Base-by-base conservation (phyloP, 257 asterid species). In the Nicotiana undulata region DNA sequence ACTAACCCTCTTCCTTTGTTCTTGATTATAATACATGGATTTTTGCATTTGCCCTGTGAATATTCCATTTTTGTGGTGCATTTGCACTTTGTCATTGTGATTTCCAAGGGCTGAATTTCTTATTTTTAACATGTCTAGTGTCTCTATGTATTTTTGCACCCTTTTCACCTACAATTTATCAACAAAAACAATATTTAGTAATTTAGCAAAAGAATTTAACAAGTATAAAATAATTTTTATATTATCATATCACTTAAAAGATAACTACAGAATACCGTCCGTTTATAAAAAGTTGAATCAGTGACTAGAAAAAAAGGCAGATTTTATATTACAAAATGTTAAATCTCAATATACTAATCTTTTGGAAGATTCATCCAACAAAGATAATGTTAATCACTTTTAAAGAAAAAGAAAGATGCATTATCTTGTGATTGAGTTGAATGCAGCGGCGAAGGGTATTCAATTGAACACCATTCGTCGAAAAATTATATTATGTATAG, bases 81-180 rank as follows among this genome's bases (percentile, higher is more conserved):
- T 40, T 66, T 75, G 77, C 70, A 84, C 65, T 74, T 80, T 87
- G 9, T 76, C 70, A 55, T 60, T 53, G 12, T 52, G 79, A 52
- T 40, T 87, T 55, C 86, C 90, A 26, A 86, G 61, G 26, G 84
- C 81, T 24, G 91, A 83, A 85, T 93, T 93, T 87, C 66, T 89
- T 6, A 76, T 82, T 92, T 93, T 92, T 80, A 95, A 78, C 87
- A 82, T 9, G 75, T 95, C 99, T 56, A 95, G 97, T 86, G 87
- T 86, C 85, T 95, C 98, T 5, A 95, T 92, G 83, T 89, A 89
- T 76, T 88, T 92, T 75, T 95, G 99, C 79, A 93, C 99, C 88
- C 95, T 92, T 77, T 91, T 95, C 83, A 95, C 99, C 99, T 95
- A 63, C 82, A 81, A 81, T 80, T 40, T 55, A 74, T 40, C 16